These are phyloP conservation scores for Phyllostachys edulis DNA, from an alignment of 176 grass and related monocot species.

Conservation along the genomic window DNA sequence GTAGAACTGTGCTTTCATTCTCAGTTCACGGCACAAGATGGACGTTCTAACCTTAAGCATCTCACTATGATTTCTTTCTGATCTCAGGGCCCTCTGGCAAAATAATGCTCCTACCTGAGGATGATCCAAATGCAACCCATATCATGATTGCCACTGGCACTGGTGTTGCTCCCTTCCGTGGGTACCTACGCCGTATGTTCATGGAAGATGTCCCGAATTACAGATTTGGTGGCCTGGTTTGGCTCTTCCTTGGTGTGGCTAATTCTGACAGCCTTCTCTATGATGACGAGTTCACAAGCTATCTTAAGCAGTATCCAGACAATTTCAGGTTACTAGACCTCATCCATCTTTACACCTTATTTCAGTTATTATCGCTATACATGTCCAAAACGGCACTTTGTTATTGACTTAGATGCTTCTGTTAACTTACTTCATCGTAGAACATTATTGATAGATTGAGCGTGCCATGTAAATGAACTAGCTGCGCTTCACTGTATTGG, in stretches of 20 bases:
- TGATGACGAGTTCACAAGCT: slow-evolving; percentile 75
- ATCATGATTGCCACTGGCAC: slow-evolving; percentile 98
- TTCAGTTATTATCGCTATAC: not conserved
- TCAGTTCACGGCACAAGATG: not conserved
- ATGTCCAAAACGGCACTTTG: not conserved
- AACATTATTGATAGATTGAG: not conserved
- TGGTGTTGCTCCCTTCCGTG: slow-evolving; percentile 86
- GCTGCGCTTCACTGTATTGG: not conserved
- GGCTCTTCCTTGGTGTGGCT: slow-evolving; percentile 93
- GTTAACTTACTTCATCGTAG: not conserved
- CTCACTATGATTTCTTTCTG: slow-evolving; percentile 11
- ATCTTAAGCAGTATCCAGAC: slow-evolving; percentile 62
- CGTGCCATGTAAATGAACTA: not conserved
- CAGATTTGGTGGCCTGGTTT: slow-evolving; percentile 83
- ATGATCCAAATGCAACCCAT: slow-evolving; percentile 81
- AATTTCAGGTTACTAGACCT: slow-evolving; percentile 68
- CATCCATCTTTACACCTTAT: not conserved
- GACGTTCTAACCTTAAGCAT: not conserved
- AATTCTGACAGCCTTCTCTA: slow-evolving; percentile 91
- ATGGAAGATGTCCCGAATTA: slow-evolving; percentile 87
- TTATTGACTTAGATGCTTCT: not conserved
- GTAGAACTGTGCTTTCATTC: not conserved
- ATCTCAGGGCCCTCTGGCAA: slow-evolving; percentile 87
- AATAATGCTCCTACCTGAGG: slow-evolving; percentile 96
- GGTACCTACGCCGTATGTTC: slow-evolving; percentile 88